phyloP scores from a whole-genome alignment of 1,284 basidiomycete species.

The Uromyces viciae-fabae region DNA sequence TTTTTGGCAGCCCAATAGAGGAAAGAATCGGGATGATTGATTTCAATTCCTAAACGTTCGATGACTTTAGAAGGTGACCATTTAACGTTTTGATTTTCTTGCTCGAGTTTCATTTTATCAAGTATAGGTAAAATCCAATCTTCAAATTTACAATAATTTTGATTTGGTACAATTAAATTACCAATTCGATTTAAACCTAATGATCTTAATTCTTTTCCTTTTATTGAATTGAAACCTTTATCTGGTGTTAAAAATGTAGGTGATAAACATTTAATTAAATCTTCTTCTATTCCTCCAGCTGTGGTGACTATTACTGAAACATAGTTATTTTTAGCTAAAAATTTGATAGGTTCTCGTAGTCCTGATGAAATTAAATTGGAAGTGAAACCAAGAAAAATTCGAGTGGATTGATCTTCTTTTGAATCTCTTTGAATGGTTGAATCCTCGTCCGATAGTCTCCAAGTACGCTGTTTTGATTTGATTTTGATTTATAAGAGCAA shows the following conservation, averaged over 20 bases:
- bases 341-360: slow-evolving; percentile 54
- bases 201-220: slow-evolving; percentile 51
- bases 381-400: slow-evolving; percentile 54
- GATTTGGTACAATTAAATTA: slow-evolving; percentile 56
- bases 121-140: slow-evolving; percentile 56
- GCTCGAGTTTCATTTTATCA: slow-evolving; percentile 53
- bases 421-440: slow-evolving; percentile 14
- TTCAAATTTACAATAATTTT: slow-evolving; percentile 56
- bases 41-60: slow-evolving; percentile 53
- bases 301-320: slow-evolving; percentile 54
- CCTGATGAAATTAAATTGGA: slow-evolving; percentile 55
- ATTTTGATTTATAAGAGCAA: neutral
- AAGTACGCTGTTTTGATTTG: neutral
- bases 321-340: slow-evolving; percentile 54
- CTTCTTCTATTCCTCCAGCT: slow-evolving; percentile 55
- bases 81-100: slow-evolving; percentile 50
- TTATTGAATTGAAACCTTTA: slow-evolving; percentile 52
- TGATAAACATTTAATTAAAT: slow-evolving; percentile 55
- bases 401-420: neutral
- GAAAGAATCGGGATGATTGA: slow-evolving; percentile 54
- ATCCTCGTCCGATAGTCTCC: slow-evolving; percentile 43
- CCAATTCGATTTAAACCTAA: slow-evolving; percentile 55
- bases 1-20: slow-evolving; percentile 55
- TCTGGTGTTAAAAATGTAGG: slow-evolving; percentile 50
- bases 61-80: slow-evolving; percentile 54